phyloP scores from a whole-genome alignment of 169 alveolate species.

The Eimeria acervulina region DNA sequence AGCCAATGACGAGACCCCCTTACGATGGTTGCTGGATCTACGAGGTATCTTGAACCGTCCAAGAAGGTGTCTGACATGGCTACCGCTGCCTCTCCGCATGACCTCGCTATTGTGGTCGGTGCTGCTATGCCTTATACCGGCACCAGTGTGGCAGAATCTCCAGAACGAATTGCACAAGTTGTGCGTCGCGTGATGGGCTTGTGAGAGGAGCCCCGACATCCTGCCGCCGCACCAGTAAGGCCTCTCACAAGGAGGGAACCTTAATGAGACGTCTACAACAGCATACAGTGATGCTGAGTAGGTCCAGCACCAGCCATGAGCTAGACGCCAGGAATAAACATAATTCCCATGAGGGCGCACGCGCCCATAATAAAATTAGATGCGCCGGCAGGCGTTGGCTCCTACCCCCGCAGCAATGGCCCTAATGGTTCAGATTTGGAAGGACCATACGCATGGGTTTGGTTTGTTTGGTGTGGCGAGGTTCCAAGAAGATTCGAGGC shows the following conservation, averaged over 20 bases:
- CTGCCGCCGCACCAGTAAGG: neutral
- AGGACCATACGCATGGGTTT: neutral
- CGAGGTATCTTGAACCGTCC: conserved; percentile 38
- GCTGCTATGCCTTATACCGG: neutral
- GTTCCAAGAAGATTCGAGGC: neutral
- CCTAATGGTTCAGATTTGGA: neutral
- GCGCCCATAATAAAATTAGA: neutral
- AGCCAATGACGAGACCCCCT: neutral
- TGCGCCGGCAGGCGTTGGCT: neutral
- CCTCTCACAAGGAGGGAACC: neutral
- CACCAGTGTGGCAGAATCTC: neutral
- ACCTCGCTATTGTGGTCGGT: neutral
- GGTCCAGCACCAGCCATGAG: conserved; percentile 21
- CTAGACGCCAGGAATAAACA: neutral
- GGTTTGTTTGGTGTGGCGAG: neutral
- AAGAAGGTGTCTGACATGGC: neutral
- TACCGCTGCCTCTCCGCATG: neutral
- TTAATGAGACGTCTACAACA: neutral
- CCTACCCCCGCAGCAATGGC: neutral
- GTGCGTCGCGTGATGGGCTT: neutral
- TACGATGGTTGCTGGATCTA: neutral
- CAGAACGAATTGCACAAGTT: neutral
- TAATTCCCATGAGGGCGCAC: neutral
- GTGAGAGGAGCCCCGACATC: conserved; percentile 5
- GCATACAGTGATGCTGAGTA: neutral